Evolutionary conservation across 768 basidiomycete genomes (phyloP).

Genomic region (Tricholoma furcatifolium): DNA sequence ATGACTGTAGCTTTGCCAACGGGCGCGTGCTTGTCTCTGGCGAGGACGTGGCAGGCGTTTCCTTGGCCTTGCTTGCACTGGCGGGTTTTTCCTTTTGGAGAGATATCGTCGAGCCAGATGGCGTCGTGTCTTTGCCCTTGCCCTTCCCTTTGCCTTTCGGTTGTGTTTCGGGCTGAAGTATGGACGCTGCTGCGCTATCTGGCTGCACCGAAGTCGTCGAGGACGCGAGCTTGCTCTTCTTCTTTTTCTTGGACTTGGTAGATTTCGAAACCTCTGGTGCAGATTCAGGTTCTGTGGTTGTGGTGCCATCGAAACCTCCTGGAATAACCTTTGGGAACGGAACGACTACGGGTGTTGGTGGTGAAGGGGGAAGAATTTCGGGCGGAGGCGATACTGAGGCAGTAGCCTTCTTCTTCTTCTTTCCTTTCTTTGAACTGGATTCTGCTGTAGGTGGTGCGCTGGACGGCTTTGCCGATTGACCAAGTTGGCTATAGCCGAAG

Average conservation of each 20-base stretch:
- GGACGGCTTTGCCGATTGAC: constrained; percentile 5
- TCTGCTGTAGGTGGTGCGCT: not conserved
- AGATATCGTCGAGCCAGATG: too few species aligned
- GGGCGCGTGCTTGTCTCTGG: constrained; percentile 17
- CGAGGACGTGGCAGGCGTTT: constrained; percentile 14
- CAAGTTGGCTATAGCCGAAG: constrained; percentile 34
- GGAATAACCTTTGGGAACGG: constrained; percentile 41
- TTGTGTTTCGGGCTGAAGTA: not conserved
- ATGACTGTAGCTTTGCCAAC: constrained; percentile 25
- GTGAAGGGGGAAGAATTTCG: not conserved
- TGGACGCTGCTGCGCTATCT: not conserved
- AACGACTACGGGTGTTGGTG: constrained; percentile 19
- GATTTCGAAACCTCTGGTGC: not conserved
- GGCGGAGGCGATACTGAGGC: not conserved
- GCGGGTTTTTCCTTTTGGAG: too few species aligned
- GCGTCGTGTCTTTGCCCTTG: constrained; percentile 35
- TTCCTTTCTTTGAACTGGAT: constrained; percentile 15
- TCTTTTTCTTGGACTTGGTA: constrained; percentile 19
- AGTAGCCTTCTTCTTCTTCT: constrained; percentile 20
- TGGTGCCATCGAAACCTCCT: constrained; percentile 38
- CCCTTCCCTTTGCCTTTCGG: constrained; percentile 13
- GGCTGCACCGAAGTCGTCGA: not conserved
- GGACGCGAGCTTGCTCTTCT: constrained; percentile 36
- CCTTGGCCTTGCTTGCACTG: constrained; percentile 33
- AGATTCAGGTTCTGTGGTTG: constrained; percentile 1